Base-by-base conservation (phyloP, 2,329 filamentous ascomycete genomes). In the Arthrobotrys megalospora region DNA sequence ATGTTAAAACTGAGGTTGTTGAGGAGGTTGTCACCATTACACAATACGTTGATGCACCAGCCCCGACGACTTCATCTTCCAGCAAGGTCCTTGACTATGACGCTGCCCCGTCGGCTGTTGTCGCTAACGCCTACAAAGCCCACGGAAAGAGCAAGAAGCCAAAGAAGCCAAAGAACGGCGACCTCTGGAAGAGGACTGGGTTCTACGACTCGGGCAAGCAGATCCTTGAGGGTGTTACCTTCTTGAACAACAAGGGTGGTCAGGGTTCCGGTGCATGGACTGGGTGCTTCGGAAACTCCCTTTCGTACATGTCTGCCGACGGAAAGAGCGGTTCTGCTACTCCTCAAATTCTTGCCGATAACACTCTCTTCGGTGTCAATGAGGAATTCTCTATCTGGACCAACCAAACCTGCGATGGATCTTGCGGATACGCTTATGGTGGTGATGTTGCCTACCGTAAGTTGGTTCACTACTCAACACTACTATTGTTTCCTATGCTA, bases 221-320 rank as follows among this genome's bases (percentile, higher is more conserved):
- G 47, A 68, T 55, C 24, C 32, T 24, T 16, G 67, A 71, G 24
- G 65, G 65, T 19, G 14, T 45, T 19, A 78, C 67, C 4, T 78
- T 78, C 75, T 48, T 78, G 67, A 78, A 78, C 75, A 78, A 78
- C 45, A 78, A 72, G 67, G 75, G 75, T 41, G 75, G 58, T 28
- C 19, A 63, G 12, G 67, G 68, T 43, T 78, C 75, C 10, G 75
- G 75, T 10, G 58, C 19, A 12, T 78, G 75, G 75, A 67, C 75
- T 72, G 85, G 84, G 79, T 84, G 83, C 11, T 89, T 88, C 82
- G 89, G 89, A 48, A 88, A 87, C 81, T 90, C 89, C 5, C 85
- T 90, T 32, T 86, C 87, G 1, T 90, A 89, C 81, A 85, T 87
- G 52, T 86, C 86, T 72, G 80, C 84, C 2, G 84, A 88, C 76